A percentile compares a stretch with the other conserved stretches of the same genome.
These are phyloP conservation scores for Trametes elegans DNA, from an alignment of 768 basidiomycete genomes.

Conservation along the genomic window DNA sequence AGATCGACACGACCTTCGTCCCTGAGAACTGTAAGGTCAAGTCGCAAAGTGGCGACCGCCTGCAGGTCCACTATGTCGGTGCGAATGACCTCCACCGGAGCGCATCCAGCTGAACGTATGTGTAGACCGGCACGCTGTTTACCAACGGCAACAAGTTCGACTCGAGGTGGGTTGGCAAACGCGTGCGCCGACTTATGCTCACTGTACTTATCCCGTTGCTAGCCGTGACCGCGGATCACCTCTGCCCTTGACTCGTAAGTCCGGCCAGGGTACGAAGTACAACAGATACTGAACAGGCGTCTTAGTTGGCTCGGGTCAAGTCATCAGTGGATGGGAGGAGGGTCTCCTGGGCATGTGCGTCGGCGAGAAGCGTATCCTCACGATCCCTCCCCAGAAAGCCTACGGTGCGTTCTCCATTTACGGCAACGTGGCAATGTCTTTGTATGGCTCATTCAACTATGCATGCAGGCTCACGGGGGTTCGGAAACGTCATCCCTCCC, in stretches of 20 bases:
- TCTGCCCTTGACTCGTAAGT: constrained; percentile 77
- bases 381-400: constrained; percentile 75
- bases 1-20: constrained; percentile 57
- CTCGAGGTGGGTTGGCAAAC: constrained; percentile 58
- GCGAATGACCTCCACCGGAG: no score
- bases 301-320: constrained; percentile 75
- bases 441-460: neutral
- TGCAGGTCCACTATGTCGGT: constrained; percentile 79
- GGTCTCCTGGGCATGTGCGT: constrained; percentile 85
- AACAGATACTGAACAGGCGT: neutral
- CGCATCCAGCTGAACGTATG: neutral
- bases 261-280: no score
- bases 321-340: constrained; percentile 84
- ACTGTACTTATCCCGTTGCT: neutral
- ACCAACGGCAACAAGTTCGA: constrained; percentile 83
- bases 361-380: constrained; percentile 84
- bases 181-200: neutral
- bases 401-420: constrained; percentile 61
- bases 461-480: constrained; percentile 66
- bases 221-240: constrained; percentile 75
- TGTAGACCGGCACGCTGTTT: constrained; percentile 78
- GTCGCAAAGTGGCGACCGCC: constrained; percentile 58
- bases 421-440: neutral
- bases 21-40: constrained; percentile 57
- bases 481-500: constrained; percentile 74